Base-by-base conservation (phyloP, 805 yeast species). In the Naumovozyma dairenensis region DNA sequence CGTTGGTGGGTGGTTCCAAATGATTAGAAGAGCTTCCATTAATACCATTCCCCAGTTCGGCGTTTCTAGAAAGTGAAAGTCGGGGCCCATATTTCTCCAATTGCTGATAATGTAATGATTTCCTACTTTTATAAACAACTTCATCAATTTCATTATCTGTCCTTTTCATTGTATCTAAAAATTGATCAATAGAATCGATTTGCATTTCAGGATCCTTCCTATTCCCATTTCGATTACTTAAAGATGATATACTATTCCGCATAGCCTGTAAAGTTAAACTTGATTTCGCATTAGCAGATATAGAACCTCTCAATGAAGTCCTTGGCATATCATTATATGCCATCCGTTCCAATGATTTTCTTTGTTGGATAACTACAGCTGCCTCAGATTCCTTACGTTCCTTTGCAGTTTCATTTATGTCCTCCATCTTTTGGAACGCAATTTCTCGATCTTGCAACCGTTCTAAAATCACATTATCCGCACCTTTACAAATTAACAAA, bases 401-500 rank as follows among this genome's bases (percentile, higher is more conserved):
- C 4, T 69, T 62, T 0, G 86, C 63, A 25, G 67, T 68, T 18
- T 65, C 57, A 18, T 76, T 57, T 6, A 85, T 69, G 35, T 84
- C 85, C n/a, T 59, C 62, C 28, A 78, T 71, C 50, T 80, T 84
- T n/a, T 55, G 51, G 15, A 61, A 57, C 0, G 93, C 95, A 31
- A 80, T 33, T 2, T 69, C 71, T 1, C 70, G 44, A 42, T 77
- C 65, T 36, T 65, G 67, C 38, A 92, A 63, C 37, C 82, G 69
- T 33, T 87, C 94, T 33, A 87, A 55, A 31, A 92, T 83, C 8
- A 89, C 71, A 48, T 84, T 84, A 55, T 92, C 98, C 2, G 99
- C 98, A 35, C 98, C 99, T 59, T 92, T 92, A 59, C 95, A 85
- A 28, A 92, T 63, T 42, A 92, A 51, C 29, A 89, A 74, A 16